Evolutionary conservation across 108 stramenopile genomes (phyloP), one percentile per base, ranked within the genome.

Genomic region (Parietichytrium sp.): DNA sequence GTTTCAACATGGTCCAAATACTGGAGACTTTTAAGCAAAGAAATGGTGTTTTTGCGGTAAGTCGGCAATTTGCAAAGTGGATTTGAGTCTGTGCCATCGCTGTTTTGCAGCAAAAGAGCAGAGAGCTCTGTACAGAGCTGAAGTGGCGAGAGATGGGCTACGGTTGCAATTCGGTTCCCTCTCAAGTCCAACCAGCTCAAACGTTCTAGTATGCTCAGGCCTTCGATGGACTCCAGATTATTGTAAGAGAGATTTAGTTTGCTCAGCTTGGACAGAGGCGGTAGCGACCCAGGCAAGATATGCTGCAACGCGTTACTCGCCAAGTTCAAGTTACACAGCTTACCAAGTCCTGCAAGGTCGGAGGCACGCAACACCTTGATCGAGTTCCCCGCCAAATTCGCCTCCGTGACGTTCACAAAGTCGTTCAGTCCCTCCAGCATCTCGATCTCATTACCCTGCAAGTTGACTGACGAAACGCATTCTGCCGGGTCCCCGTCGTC

Each of bases 231-330:
- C 15, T 72, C 61, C 10, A 72, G 36, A 23, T n/a, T 42, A 25
- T 72, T 72, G 42, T 72, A 72, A 47, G 61, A 72, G 2, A 72
- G 61, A 20, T 72, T 42, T 10, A 72, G 61, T 7, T 27, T 6
- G 6, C 61, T 0, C 15, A 72, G 61, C 20, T n/a, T 72, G 10
- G 38, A n/a, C 4, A 72, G 61, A 16, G 61, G 61, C 12, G 61
- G 61, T n/a, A 72, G 20, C 10, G 16, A 45, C 13, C 61, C 61
- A 6, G 61, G 38, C 10, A 42, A 42, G 6, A 72, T 16, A 16
- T 33, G 20, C 6, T 6, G 0, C 61, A 72, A 20, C 12, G 45
- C 23, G 1, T 72, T 72, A 20, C 61, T 72, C 23, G 61, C 61
- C 61, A 72, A 27, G 20, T 42, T 72, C 29, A 72, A 42, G 6